Base-by-base conservation (phyloP, 1,284 basidiomycete species). In the Ustilago xerochloae region DNA sequence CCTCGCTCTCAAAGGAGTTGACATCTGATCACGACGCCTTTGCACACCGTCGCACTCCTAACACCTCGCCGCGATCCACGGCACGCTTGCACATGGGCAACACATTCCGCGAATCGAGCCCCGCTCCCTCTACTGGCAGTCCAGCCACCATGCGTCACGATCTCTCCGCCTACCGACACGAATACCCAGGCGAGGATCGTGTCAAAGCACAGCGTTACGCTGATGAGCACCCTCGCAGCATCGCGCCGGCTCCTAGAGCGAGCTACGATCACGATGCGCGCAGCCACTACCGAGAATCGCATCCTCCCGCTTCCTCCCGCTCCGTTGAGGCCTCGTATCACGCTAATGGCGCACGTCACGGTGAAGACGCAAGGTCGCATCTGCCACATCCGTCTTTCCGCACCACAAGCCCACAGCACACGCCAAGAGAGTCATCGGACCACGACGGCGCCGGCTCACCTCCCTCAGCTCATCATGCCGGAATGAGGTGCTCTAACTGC, bases 401-500 rank as follows among this genome's bases (percentile, higher is more conserved):
- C 35, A 63, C 51, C 15, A 48, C 36, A 12, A 69, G 66, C 45
- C 66, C 66, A 16, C 66, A 69, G 30, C 61, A 63, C 13, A 10
- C 32, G 3, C 32, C 35, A 2, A 52, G 66, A 26, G 66, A 69
- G 15, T 43, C 38, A 8, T 50, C 38, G 38, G 67, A 70, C 13
- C 61, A 61, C 28, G 67, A 70, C 10, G 41, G 58, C 4, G 39
- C 63, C 16, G 58, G 60, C 30, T 71, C 68, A 33, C 63, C 69
- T 43, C 69, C 63, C 26, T 49, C 67, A 22, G 63, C 61, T 1
- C 65, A 64, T 26, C 51, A 63, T 15, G 61, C 71, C 2, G 65
- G 71, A 22, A 45, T 79, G 64, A 64, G 57, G 45, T 93, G 92
- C 85, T 92, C 91, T 86, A 93, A 93, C 81, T 93, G 92, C 86